These are phyloP conservation scores for Geotrichum phurueaensis DNA, from an alignment of 1,139 yeast species.

Conservation along the genomic window DNA sequence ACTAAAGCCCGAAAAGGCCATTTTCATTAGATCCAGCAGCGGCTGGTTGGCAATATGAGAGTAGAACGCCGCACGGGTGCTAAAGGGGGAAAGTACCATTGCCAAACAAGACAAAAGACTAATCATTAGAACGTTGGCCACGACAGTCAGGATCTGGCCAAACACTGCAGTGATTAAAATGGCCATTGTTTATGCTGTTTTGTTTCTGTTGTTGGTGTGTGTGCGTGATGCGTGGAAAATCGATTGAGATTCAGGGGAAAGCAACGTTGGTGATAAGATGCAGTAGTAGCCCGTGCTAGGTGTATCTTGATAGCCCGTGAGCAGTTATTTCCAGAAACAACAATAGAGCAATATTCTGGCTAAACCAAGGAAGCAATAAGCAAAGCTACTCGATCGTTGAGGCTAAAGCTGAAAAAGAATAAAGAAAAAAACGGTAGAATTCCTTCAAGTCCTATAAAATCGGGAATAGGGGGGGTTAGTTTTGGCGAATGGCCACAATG, in stretches of 20 bases:
- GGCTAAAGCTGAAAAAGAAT: background rate
- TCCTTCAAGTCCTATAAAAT: background rate
- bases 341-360: background rate
- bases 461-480: background rate
- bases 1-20: conserved; percentile 12
- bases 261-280: background rate
- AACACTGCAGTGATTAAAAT: conserved; percentile 6
- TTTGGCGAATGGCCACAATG: background rate
- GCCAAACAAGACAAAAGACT: conserved; percentile 12
- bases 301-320: background rate
- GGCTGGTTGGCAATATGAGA: conserved; percentile 14
- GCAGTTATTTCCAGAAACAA: background rate
- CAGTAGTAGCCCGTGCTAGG: background rate
- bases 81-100: conserved; percentile 12
- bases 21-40: conserved; percentile 12
- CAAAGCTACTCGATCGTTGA: background rate
- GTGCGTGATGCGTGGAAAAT: background rate
- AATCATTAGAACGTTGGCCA: conserved; percentile 14
- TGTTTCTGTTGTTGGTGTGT: background rate
- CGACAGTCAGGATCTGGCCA: conserved; percentile 16
- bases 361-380: background rate
- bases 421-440: background rate
- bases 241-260: background rate
- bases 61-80: conserved; percentile 7
- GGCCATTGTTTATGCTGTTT: background rate